Evolutionary conservation across 2,329 filamentous ascomycete genomes (phyloP).

Genomic region (Onygenales sp.): DNA sequence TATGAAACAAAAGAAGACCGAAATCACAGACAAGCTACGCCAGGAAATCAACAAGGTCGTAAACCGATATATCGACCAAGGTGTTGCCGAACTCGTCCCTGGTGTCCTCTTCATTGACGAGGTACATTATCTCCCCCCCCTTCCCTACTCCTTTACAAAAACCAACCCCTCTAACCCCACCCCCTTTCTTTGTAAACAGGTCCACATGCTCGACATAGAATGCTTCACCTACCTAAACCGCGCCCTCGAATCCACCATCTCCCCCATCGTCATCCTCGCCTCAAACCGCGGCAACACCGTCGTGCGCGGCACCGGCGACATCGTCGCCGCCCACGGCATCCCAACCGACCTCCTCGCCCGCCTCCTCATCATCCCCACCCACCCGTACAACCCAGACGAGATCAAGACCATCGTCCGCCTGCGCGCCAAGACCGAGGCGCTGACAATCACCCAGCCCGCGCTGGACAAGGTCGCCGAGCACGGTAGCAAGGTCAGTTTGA

Average conservation of each 20-base stretch:
- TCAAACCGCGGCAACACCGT: conserved; percentile 93
- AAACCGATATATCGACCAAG: conserved; percentile 97
- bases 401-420: conserved; percentile 87
- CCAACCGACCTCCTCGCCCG: conserved; percentile 88
- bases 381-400: conserved; percentile 77
- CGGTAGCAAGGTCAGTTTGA: conserved; percentile 77
- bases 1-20: conserved; percentile 99
- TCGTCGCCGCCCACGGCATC: conserved; percentile 83
- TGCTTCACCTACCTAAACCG: conserved; percentile 99
- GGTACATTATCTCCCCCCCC: conserved; percentile 41
- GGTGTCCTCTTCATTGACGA: conserved; percentile 98
- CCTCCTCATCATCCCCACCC: conserved; percentile 90
- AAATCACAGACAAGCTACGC: conserved; percentile 95
- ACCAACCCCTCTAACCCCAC: conserved; percentile 7
- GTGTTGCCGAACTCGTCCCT: conserved; percentile 93
- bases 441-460: conserved; percentile 70
- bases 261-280: conserved; percentile 92
- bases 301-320: conserved; percentile 72
- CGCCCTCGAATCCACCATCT: conserved; percentile 89
- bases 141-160: conserved; percentile 6
- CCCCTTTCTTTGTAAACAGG: conserved; percentile 42
- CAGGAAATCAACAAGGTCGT: conserved; percentile 98
- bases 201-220: conserved; percentile 99
- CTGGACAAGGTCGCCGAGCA: conserved; percentile 79
- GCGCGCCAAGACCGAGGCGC: conserved; percentile 70